Base-by-base conservation (phyloP, 495 filamentous ascomycete species). In the Aspergillus indologenus region DNA sequence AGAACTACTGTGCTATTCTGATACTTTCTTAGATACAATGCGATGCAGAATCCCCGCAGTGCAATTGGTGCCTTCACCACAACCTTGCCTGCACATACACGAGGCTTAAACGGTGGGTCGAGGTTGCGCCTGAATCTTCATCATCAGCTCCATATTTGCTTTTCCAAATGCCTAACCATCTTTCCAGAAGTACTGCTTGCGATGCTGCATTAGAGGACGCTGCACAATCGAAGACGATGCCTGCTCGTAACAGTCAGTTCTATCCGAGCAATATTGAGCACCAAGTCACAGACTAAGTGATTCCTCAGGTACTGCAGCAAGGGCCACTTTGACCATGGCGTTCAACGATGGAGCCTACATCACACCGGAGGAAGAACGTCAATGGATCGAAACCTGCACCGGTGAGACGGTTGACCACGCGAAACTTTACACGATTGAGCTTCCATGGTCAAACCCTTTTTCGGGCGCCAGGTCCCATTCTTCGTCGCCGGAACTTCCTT, bases 11-110 rank as follows among this genome's bases (percentile, higher is more conserved):
- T 50, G 26, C 23, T 58, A 9, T 3, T 29, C 26, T 29, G 26
- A 29, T 9, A 45, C 19, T 54, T 48, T 31, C 15, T 22, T 18
- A 64, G 62, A 65, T 65, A 20, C 22, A 61, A 56, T 65, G 62
- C 51, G 62, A 65, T 49, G 56, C 58, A 17, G 55, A 46, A 15
- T 56, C 43, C 19, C 59, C 58, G 0, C 62, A 65, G 34, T 65
- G 62, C 62, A 57, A 65, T 48, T 65, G 56, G 55, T 65, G 62
- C 51, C 26, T 53, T 46, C 62, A 65, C 49, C 58, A 65, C 24
- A 61, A 45, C 53, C 55, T 65, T n/a, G 58, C 59, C 14, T 65
- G 62, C 40, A 65, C 62, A 20, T 65, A 61, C 51, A 59, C 55
- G 51, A 45, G 62, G 45, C 17, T 64, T 17, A n/a, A n/a, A n/a